These are phyloP conservation scores for Zoysia matrella DNA, from an alignment of 202 grass and related monocot genomes.

Conservation along the genomic window DNA sequence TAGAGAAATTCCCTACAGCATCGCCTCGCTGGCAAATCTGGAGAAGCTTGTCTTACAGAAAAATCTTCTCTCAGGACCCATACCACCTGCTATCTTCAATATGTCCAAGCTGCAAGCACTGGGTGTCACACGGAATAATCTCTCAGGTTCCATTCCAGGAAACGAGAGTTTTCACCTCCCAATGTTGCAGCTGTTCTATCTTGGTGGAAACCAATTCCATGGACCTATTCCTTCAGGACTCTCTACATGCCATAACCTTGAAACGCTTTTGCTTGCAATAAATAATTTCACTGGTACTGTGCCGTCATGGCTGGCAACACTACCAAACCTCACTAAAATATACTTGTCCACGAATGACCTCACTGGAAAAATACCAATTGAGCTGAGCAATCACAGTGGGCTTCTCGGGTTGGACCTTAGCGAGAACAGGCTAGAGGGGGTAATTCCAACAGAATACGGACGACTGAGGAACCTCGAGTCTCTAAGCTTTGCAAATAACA, in stretches of 20 bases:
- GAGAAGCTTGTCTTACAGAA: slow-evolving; percentile 31
- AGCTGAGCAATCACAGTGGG: slow-evolving; percentile 50
- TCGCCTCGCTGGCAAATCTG: slow-evolving; percentile 39
- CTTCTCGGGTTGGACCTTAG: slow-evolving; percentile 47
- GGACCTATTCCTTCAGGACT: slow-evolving; percentile 40
- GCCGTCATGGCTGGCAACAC: slow-evolving; percentile 44
- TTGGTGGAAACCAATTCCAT: slow-evolving; percentile 40
- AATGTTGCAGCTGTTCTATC: slow-evolving; percentile 4
- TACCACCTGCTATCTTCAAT: slow-evolving; percentile 49
- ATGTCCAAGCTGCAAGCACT: slow-evolving; percentile 36
- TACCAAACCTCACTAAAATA: slow-evolving; percentile 30
- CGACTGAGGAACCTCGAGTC: slow-evolving; percentile 28
- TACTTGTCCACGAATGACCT: slow-evolving; percentile 49
- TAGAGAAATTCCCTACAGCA: slow-evolving; percentile 50
- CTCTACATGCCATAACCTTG: slow-evolving; percentile 35
- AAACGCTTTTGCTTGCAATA: neutral
- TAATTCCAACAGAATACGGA: slow-evolving; percentile 49
- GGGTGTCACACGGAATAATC: slow-evolving; percentile 39
- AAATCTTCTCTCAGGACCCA: slow-evolving; percentile 51
- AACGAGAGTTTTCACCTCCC: slow-evolving; percentile 53
- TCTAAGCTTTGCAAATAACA: slow-evolving; percentile 48
- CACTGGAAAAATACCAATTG: slow-evolving; percentile 50
- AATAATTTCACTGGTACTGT: slow-evolving; percentile 60
- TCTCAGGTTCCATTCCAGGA: slow-evolving; percentile 55
- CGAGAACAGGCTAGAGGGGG: slow-evolving; percentile 46